Evolutionary conservation across 139 green algal species (phyloP), one percentile per base, ranked within the genome.

Genomic region (Chlorella vulgaris): DNA sequence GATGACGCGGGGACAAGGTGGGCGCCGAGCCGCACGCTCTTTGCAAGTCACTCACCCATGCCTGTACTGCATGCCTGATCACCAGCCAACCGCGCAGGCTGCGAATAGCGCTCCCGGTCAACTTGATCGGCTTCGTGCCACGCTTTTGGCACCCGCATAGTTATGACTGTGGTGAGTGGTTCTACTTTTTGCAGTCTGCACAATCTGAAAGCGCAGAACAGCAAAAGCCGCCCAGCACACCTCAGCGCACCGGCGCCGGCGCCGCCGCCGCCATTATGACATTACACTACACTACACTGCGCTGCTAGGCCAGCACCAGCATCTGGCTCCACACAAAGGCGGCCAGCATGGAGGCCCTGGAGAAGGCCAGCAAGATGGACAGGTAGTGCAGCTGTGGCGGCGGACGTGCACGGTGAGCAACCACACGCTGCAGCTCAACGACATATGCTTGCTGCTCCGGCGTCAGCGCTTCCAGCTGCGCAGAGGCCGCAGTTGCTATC

Each of bases 41-140:
- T n/a, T n/a, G n/a, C n/a, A n/a, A n/a, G n/a, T n/a, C 8, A 40
- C 31, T 70, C 31, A 70, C 63, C 63, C 18, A 24, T 70, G 63
- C 8, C 35, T 19, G 28, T 7, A n/a, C 29, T 19, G 18, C 35
- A 29, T 24, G 63, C 8, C 4, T n/a, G 55, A 28, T 65, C 65
- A 21, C 65, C 65, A 19, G 26, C 10, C 5, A 55, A 13, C 6
- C 68, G 68, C 15, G 39, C 43, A 1, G 68, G 38, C 26, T 60
- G 68, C 28, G 68, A 38, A 24, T 78, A 78, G 51, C 70, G 70
- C 31, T 33, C 31, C 70, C 70, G 55, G 50, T 78, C 70, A 5
- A 65, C 42, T 19, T 24, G 3, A 47, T 78, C 70, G 1, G 38
- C 74, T 36, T 80, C 55, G 33, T 31, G 60, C 74, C 53, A 80